These are phyloP conservation scores for Ogataea saltuana DNA, from an alignment of 805 yeast genomes.

Conservation along the genomic window DNA sequence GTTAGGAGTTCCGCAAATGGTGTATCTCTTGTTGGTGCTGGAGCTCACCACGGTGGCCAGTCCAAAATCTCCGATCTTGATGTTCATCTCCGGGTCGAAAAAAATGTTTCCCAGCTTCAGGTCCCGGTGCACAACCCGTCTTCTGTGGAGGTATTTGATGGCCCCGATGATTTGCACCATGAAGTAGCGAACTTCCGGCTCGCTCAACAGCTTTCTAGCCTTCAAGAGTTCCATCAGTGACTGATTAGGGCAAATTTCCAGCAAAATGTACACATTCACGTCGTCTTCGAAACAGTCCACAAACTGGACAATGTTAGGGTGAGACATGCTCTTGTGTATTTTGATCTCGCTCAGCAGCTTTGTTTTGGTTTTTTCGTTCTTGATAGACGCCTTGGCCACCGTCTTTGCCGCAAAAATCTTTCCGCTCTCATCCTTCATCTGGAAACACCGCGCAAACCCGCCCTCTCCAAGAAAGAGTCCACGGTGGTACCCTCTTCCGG, in stretches of 20 bases:
- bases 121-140: slow-evolving; percentile 94
- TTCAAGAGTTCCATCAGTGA: slow-evolving; percentile 90
- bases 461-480: slow-evolving; percentile 96
- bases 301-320: slow-evolving; percentile 87
- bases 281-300: slow-evolving; percentile 98
- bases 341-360: slow-evolving; percentile 90
- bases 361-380: slow-evolving; percentile 83
- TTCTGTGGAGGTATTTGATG: slow-evolving; percentile 84
- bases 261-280: slow-evolving; percentile 84
- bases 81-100: slow-evolving; percentile 89
- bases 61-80: slow-evolving; percentile 97
- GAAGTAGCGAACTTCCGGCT: slow-evolving; percentile 87
- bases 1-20: slow-evolving; percentile 98
- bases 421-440: slow-evolving; percentile 89
- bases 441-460: slow-evolving; percentile 98
- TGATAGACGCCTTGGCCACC: slow-evolving; percentile 92
- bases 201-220: slow-evolving; percentile 79
- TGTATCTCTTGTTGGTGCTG: slow-evolving; percentile 73
- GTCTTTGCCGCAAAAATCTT: slow-evolving; percentile 94
- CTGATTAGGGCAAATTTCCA: slow-evolving; percentile 94
- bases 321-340: slow-evolving; percentile 87
- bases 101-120: slow-evolving; percentile 94
- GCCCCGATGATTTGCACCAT: slow-evolving; percentile 95
- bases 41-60: slow-evolving; percentile 87
- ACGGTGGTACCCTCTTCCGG: slow-evolving; percentile 86